A percentile compares a stretch with the other conserved stretches of the same genome.
phyloP scores from a whole-genome alignment of 805 yeast species.

The Candida palmyrensis region DNA sequence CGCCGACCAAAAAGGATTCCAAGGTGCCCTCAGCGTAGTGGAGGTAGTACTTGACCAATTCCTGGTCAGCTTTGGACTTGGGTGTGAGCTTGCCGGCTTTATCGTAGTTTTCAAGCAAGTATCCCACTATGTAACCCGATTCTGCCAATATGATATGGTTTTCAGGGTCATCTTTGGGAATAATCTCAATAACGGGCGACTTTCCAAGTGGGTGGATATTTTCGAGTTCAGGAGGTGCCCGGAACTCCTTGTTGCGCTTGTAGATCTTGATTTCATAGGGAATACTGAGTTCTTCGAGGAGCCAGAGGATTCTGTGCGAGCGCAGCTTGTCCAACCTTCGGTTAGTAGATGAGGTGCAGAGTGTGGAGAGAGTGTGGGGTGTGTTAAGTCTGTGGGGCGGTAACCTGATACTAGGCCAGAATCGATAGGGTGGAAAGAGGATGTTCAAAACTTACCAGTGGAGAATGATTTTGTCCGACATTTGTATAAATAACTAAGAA shows the following conservation, averaged over 20 bases:
- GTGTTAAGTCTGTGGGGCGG: too few relatives aligned
- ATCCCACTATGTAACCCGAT: slow-evolving; percentile 18
- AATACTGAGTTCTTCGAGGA: slow-evolving; percentile 30
- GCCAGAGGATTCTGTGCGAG: slow-evolving; percentile 33
- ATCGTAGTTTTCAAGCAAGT: slow-evolving; percentile 15
- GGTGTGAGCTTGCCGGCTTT: slow-evolving; percentile 11
- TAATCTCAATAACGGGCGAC: slow-evolving; percentile 27
- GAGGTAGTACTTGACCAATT: slow-evolving; percentile 17
- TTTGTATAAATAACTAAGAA: too few relatives aligned
- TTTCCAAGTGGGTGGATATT: slow-evolving; percentile 33
- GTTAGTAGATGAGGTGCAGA: too few relatives aligned
- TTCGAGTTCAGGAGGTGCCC: slow-evolving; percentile 30
- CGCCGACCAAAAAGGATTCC: slow-evolving; percentile 17
- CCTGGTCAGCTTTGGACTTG: slow-evolving; percentile 10
- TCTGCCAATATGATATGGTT: slow-evolving; percentile 11
- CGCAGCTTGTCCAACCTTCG: too few relatives aligned
- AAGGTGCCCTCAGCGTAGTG: slow-evolving; percentile 22
- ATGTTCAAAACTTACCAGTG: too few relatives aligned
- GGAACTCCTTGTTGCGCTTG: slow-evolving; percentile 15
- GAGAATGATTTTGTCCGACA: slow-evolving; percentile 1
- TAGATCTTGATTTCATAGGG: slow-evolving; percentile 29
- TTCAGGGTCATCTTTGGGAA: slow-evolving; percentile 15
- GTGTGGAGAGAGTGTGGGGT: slow-evolving; percentile 27
- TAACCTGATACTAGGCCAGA: too few relatives aligned
- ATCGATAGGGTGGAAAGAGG: too few relatives aligned